These are phyloP conservation scores for Sungouiella blattae DNA, from an alignment of 805 yeast species.

Conservation along the genomic window DNA sequence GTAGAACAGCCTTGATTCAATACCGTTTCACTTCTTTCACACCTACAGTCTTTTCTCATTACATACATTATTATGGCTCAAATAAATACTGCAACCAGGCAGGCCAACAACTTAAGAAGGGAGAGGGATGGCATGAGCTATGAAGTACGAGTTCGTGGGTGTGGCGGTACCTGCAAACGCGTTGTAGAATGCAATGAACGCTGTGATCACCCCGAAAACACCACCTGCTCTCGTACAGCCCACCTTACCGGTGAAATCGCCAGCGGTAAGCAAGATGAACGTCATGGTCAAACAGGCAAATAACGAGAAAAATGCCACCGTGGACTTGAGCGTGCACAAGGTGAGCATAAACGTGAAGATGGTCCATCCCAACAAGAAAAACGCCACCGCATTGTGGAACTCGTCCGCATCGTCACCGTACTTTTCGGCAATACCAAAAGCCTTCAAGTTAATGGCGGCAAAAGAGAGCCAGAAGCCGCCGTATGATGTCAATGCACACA, in stretches of 20 bases:
- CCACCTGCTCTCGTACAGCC: slow-evolving; percentile 38
- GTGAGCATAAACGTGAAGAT: slow-evolving; percentile 37
- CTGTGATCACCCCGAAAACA: slow-evolving; percentile 39
- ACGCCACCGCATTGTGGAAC: slow-evolving; percentile 30
- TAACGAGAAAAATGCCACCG: slow-evolving; percentile 32
- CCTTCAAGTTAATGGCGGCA: slow-evolving; percentile 55
- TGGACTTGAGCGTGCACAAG: slow-evolving; percentile 35
- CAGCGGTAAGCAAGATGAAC: slow-evolving; percentile 34
- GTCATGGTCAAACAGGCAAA: slow-evolving; percentile 31
- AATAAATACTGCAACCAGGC: too few species aligned
- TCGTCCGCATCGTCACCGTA: slow-evolving; percentile 25
- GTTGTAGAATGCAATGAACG: slow-evolving; percentile 38
- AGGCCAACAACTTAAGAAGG: too few species aligned
- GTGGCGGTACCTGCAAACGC: slow-evolving; percentile 40
- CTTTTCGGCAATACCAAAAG: slow-evolving; percentile 58
- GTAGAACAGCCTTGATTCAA: too few species aligned
- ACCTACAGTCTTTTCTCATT: too few species aligned
- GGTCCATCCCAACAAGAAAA: slow-evolving; percentile 39
- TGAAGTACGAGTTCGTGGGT: slow-evolving; percentile 32
- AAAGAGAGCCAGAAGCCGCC: slow-evolving; percentile 73
- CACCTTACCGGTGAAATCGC: slow-evolving; percentile 26
- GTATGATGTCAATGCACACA: slow-evolving; percentile 16
- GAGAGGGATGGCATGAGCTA: slow-evolving; percentile 9
- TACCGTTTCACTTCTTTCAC: too few species aligned
- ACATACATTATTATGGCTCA: too few species aligned